These are phyloP conservation scores for Brassica hybrid DNA, from an alignment of 441 rosid genomes.

Conservation along the genomic window DNA sequence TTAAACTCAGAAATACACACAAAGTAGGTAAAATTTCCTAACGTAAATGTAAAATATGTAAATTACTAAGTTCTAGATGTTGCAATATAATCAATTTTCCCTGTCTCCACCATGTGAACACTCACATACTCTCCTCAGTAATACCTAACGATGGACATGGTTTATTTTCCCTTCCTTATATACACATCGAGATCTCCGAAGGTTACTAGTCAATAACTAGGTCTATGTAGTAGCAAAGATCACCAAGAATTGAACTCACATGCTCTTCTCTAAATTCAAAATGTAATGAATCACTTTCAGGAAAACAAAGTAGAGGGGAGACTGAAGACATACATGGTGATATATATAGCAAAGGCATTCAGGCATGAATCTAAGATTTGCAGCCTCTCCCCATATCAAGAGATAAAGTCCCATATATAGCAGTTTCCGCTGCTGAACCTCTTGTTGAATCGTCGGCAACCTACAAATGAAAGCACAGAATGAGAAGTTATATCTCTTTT, in stretches of 20 bases:
- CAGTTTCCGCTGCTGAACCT: conserved; percentile 75
- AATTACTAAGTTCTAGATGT: not conserved
- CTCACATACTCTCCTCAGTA: not conserved
- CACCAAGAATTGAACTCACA: conserved; percentile 7
- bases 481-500: not conserved
- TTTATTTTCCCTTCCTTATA: not conserved
- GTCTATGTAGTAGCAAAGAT: not conserved
- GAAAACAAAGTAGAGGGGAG: not conserved
- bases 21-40: not conserved
- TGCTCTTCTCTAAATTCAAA: not conserved
- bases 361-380: conserved; percentile 94
- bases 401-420: conserved; percentile 88
- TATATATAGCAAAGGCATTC: conserved; percentile 87
- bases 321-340: conserved; percentile 68
- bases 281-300: not conserved
- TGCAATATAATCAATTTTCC: not conserved
- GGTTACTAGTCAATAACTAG: not conserved
- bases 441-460: conserved; percentile 81
- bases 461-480: conserved; percentile 39
- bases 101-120: not conserved
- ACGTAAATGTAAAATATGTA: not conserved
- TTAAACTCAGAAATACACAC: too few species aligned
- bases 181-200: not conserved
- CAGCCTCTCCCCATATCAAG: conserved; percentile 95
- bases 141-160: not conserved